Evolutionary conservation across 202 grass and related monocot species (phyloP).

Genomic region (Panicum hallii): DNA sequence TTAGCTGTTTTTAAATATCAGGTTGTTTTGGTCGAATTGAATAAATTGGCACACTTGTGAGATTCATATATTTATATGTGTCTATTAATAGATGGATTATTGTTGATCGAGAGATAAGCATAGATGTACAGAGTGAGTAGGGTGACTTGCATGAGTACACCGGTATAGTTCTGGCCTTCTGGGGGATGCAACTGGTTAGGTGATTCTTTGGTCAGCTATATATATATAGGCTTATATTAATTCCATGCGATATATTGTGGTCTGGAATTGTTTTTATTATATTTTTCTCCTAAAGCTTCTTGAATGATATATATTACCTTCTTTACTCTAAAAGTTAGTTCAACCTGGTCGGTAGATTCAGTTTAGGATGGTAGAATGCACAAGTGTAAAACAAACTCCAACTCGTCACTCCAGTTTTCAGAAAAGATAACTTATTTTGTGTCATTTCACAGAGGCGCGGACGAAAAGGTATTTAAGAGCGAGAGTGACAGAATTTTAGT

Average conservation of each 20-base stretch:
- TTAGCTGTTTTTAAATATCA: not conserved
- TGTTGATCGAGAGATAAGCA: not conserved
- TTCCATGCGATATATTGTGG: slow-evolving; percentile 8
- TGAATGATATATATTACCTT: not conserved
- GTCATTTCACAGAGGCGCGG: not conserved
- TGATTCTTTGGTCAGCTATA: slow-evolving; percentile 48
- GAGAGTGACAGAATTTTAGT: not conserved
- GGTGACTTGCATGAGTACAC: slow-evolving; percentile 11
- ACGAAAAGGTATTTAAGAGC: not conserved
- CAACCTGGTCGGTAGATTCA: not conserved
- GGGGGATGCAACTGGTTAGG: slow-evolving; percentile 42
- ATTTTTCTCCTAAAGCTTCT: slow-evolving; percentile 1
- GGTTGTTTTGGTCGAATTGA: slow-evolving; percentile 31
- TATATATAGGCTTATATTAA: not conserved
- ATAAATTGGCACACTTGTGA: slow-evolving; percentile 40
- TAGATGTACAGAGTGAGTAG: slow-evolving; percentile 12
- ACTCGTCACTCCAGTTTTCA: not conserved
- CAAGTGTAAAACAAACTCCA: not conserved
- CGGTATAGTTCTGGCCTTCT: slow-evolving; percentile 19
- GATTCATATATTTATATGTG: not conserved
- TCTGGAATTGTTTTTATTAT: not conserved
- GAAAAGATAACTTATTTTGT: not conserved
- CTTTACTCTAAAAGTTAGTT: not conserved
- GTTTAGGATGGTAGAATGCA: not conserved
- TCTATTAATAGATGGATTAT: not conserved